These are phyloP conservation scores for Pseudocercospora vitis DNA, from an alignment of 2,329 filamentous ascomycete species.

Conservation along the genomic window DNA sequence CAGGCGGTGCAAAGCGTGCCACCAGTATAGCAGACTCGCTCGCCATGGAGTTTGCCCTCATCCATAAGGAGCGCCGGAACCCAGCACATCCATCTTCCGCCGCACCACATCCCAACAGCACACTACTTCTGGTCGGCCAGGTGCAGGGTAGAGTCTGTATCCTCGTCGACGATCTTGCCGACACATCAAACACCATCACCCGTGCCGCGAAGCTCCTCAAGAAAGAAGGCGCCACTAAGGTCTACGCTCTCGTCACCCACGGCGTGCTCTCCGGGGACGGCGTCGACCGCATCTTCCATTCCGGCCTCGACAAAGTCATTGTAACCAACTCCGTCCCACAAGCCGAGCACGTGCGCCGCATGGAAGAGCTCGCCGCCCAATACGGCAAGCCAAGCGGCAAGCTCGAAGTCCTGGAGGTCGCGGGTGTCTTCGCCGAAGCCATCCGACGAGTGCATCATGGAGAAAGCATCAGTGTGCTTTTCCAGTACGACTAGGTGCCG, in stretches of 20 bases:
- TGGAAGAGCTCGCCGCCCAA: slow-evolving; percentile 25
- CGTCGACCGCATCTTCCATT: slow-evolving; percentile 90
- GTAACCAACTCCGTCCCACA: slow-evolving; percentile 96
- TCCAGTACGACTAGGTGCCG: slow-evolving; percentile 68
- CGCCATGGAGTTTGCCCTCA: slow-evolving; percentile 92
- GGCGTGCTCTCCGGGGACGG: slow-evolving; percentile 94
- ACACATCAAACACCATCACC: slow-evolving; percentile 96
- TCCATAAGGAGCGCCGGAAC: slow-evolving; percentile 95
- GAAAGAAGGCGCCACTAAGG: slow-evolving; percentile 82
- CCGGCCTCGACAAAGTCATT: slow-evolving; percentile 86
- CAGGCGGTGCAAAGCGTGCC: slow-evolving; percentile 92
- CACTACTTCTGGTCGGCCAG: slow-evolving; percentile 92
- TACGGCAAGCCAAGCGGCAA: slow-evolving; percentile 66
- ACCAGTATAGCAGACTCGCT: slow-evolving; percentile 92
- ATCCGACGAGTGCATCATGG: slow-evolving; percentile 96
- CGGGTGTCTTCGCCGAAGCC: slow-evolving; percentile 85
- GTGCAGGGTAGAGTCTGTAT: slow-evolving; percentile 80
- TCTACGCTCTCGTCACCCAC: slow-evolving; percentile 91
- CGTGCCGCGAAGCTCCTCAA: slow-evolving; percentile 95
- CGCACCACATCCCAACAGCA: slow-evolving; percentile 47
- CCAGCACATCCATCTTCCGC: slow-evolving; percentile 49
- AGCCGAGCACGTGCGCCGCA: slow-evolving; percentile 65
- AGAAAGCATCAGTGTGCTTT: slow-evolving; percentile 94
- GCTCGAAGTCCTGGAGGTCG: slow-evolving; percentile 87
- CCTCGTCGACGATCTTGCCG: slow-evolving; percentile 88